Evolutionary conservation across 176 grass and related monocot genomes (phyloP).

Genomic region (Olyra latifolia): DNA sequence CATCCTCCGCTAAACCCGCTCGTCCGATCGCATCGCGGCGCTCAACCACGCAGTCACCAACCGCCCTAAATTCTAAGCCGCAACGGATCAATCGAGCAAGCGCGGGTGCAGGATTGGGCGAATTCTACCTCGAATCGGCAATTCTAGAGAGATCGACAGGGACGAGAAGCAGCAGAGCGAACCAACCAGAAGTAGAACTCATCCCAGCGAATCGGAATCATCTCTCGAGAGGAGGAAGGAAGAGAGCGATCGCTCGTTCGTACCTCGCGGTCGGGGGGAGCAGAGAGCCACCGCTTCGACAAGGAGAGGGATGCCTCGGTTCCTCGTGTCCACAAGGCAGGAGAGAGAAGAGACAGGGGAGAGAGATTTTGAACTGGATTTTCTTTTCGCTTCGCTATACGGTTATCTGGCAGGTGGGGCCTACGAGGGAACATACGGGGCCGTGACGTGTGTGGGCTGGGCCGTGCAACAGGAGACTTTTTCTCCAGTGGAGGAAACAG

Average conservation of each 20-base stretch:
- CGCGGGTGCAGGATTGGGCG: background rate
- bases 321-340: background rate
- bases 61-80: background rate
- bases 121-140: background rate
- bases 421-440: background rate
- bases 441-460: background rate
- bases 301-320: conserved; percentile 2
- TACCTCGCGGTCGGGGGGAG: conserved; percentile 2
- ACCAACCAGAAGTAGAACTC: background rate
- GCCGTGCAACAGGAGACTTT: background rate
- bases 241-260: background rate
- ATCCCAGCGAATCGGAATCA: background rate
- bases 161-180: background rate
- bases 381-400: background rate
- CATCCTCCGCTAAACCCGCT: background rate
- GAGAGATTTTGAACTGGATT: background rate
- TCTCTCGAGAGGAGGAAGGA: background rate
- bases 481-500: background rate
- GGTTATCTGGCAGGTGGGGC: background rate
- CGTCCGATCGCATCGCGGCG: no score
- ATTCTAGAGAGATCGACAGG: no score
- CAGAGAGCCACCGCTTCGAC: background rate
- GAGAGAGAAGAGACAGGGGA: conserved; percentile 12
- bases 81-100: background rate
- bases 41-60: background rate